Evolutionary conservation across 1,139 yeast genomes (phyloP), one percentile per base, ranked within the genome.

Genomic region (Suhomyces taliae): DNA sequence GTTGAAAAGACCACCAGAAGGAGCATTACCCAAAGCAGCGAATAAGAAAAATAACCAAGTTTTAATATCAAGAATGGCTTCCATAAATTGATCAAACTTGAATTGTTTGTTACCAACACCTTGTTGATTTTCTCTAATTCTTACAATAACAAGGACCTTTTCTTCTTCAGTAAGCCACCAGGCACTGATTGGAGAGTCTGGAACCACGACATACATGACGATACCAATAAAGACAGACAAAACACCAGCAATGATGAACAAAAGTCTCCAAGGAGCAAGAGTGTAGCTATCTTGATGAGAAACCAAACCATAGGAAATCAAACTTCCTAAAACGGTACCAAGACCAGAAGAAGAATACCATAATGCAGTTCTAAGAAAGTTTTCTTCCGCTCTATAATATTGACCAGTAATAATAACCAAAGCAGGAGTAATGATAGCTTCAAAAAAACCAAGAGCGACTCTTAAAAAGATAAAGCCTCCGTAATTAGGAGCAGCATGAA

Each of bases 111-210:
- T 44, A n/a, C 50, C 45, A 24, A 47, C 44, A 10, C 47, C 49
- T 31, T 46, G 49, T 19, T 44, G 47, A 52, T 75, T 74, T 1
- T 52, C 53, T 57, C 76, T 64, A 35, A 66, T 60, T 50, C 73
- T 54, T 46, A 71, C 67, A 33, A 65, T 64, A 8, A 66, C 71
- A 29, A 65, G 49, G 14, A 55, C 48, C 46, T 76, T 78, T 53
- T 84, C 88, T 34, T 70, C 67, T 10, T 71, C 75, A 11, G 67
- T 66, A 40, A 82, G 67, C 43, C 63, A 69, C 68, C 69, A 66
- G 6, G 74, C 73, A 33, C 48, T 49, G 6, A 61, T 55, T 7
- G 72, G 73, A 19, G 57, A 51, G 49, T 65, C 65, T 6, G 74
- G 75, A 7, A 70, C 49, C 39, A 58, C 62, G 24, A 66, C 29